Base-by-base conservation (phyloP, 306 rosid genomes). In the Carpinus fangiana region DNA sequence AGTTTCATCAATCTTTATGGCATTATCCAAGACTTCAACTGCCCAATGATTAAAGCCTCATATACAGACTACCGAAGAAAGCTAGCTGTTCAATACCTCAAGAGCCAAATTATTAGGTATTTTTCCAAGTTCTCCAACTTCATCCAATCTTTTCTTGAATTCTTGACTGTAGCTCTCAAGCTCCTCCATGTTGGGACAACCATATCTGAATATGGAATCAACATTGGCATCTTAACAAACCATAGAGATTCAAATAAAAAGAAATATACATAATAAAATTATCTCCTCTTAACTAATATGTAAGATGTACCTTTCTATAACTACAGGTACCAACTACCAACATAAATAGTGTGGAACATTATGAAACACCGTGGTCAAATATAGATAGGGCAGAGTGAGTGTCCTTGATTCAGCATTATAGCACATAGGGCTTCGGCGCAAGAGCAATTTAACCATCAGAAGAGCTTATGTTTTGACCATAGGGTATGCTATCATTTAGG, bases 181-280 rank as follows among this genome's bases (percentile, higher is more conserved):
- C 78, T 91, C 98, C 50, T 91, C 90, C 87, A 90, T 56, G 86
- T 85, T 86, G 20, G 98, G 97, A 85, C 96, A 95, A n/a, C 98
- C 99, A 74, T 88, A 93, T 73, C 99, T 95, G 81, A 48, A 48
- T 48, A 76, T 75, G 70, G 53, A 79, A 70, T 67, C 31, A 60
- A 77, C 3, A 73, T 38, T 43, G 52, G 55, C 72, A 67, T 76
- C 54, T 45, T 16, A 74, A 76, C 78, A 86, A 79, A 70, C 56
- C 31, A 74, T 23, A 76, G 26, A n/a, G 34, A 16, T 73, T 48
- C 73, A 64, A 76, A n/a, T 46, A 45, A 62, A 47, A 38, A 64
- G 38, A 21, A 43, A 56, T 43, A 56, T 8, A 59, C 6, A 38
- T 34, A 7, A 7, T 26, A 73, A 84, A 43, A 62, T 38, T 67